phyloP scores from a whole-genome alignment of 164 flowering plant species.

The Liriodendron chinense region DNA sequence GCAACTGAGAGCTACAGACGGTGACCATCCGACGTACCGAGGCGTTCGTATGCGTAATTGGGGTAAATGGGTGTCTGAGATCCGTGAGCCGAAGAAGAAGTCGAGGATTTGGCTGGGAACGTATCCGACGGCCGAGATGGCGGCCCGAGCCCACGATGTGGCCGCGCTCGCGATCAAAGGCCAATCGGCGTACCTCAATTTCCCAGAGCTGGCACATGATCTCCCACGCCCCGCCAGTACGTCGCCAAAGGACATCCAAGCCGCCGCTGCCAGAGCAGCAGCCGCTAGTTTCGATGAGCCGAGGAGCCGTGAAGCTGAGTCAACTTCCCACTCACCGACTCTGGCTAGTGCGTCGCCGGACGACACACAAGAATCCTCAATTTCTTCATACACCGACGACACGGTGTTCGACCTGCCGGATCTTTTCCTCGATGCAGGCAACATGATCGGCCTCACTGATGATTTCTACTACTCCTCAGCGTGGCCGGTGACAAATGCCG shows the following conservation, averaged over 20 bases:
- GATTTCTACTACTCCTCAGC: constrained; percentile 2
- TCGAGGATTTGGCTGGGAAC: constrained; percentile 71
- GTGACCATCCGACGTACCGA: constrained; percentile 35
- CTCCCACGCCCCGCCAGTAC: constrained; percentile 49
- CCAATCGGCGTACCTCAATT: constrained; percentile 46
- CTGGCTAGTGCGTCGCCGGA: neutral
- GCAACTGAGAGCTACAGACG: constrained; percentile 9
- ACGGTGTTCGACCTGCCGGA: constrained; percentile 31
- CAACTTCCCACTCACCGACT: constrained; percentile 14
- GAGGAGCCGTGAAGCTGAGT: neutral
- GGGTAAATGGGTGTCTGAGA: constrained; percentile 71
- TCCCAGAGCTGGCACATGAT: constrained; percentile 44
- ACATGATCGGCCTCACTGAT: constrained; percentile 8
- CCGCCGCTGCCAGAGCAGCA: constrained; percentile 53
- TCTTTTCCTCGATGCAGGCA: constrained; percentile 18
- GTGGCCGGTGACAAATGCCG: constrained; percentile 11
- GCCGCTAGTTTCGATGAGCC: constrained; percentile 15
- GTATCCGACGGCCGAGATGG: constrained; percentile 59
- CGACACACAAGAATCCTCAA: constrained; percentile 10
- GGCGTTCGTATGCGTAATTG: constrained; percentile 59
- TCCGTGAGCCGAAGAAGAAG: constrained; percentile 59
- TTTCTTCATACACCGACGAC: constrained; percentile 4
- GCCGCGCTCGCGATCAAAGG: constrained; percentile 62
- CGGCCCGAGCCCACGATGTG: constrained; percentile 68
- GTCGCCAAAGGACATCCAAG: constrained; percentile 53